Evolutionary conservation across 2,329 filamentous ascomycete species (phyloP).

Genomic region (Aureobasidium mangrovei): DNA sequence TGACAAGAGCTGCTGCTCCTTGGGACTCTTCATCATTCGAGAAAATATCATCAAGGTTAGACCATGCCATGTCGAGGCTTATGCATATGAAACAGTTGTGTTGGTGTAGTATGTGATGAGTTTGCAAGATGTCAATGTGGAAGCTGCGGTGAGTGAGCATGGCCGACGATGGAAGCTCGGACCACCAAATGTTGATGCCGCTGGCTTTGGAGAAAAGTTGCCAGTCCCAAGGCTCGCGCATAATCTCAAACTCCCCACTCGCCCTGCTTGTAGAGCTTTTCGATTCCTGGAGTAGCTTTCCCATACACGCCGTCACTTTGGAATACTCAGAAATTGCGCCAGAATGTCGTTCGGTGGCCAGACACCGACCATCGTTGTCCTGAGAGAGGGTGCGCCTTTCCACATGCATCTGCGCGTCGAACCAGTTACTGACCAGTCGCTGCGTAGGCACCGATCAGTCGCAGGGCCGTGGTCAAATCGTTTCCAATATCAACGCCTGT

Average conservation of each 20-base stretch:
- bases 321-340: neutral
- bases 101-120: neutral
- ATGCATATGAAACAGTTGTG: too few species aligned
- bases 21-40: too few species aligned
- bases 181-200: neutral
- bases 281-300: neutral
- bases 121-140: neutral
- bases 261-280: neutral
- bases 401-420: conserved; percentile 13
- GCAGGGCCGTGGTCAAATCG: conserved; percentile 90
- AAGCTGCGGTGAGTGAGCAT: neutral
- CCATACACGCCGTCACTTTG: neutral
- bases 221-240: conserved; percentile 1
- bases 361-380: conserved; percentile 94
- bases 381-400: conserved; percentile 75
- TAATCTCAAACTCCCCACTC: conserved; percentile 1
- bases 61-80: too few species aligned
- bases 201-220: conserved; percentile 4
- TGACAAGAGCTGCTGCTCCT: too few species aligned
- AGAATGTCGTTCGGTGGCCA: conserved; percentile 93
- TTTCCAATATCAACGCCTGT: conserved; percentile 98
- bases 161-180: conserved; percentile 1
- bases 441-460: conserved; percentile 83
- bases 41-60: too few species aligned
- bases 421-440: conserved; percentile 9